Percentiles rank a stretch among this genome's conserved stretches.
Evolutionary conservation across 805 yeast species (phyloP).

Genomic region (Metschnikowia baotianmanensis): DNA sequence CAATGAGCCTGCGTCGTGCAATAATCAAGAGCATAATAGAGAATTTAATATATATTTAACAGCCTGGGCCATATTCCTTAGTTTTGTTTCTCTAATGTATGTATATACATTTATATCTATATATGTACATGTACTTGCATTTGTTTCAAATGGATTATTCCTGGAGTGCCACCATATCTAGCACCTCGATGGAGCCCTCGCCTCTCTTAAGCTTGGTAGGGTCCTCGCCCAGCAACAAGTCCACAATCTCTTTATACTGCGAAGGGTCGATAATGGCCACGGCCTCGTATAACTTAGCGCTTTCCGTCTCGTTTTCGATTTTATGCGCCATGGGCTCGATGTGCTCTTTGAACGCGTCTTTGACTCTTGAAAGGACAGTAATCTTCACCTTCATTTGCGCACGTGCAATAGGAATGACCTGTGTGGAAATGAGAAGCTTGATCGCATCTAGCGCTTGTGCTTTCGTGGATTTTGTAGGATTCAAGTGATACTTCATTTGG

Average conservation of each 20-base stretch:
- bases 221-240: constrained; percentile 49
- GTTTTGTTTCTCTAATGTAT: too few species aligned
- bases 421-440: constrained; percentile 68
- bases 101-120: background rate
- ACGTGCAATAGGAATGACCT: constrained; percentile 87
- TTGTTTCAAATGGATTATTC: constrained; percentile 26
- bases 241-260: constrained; percentile 67
- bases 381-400: constrained; percentile 88
- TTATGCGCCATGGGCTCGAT: constrained; percentile 35
- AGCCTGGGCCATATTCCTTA: too few species aligned
- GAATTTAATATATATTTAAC: too few species aligned
- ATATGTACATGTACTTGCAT: background rate
- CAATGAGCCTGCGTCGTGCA: constrained; percentile 2
- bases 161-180: constrained; percentile 85
- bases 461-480: constrained; percentile 73
- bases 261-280: constrained; percentile 83
- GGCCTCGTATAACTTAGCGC: constrained; percentile 41
- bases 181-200: constrained; percentile 71
- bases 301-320: constrained; percentile 40
- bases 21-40: background rate
- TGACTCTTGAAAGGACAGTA: constrained; percentile 52
- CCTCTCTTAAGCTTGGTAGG: constrained; percentile 43
- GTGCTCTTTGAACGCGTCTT: constrained; percentile 32
- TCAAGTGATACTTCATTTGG: constrained; percentile 76
- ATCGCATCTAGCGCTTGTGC: constrained; percentile 91